These are phyloP conservation scores for Diaporthe sp. DNA, from an alignment of 2,329 filamentous ascomycete species.

Conservation along the genomic window DNA sequence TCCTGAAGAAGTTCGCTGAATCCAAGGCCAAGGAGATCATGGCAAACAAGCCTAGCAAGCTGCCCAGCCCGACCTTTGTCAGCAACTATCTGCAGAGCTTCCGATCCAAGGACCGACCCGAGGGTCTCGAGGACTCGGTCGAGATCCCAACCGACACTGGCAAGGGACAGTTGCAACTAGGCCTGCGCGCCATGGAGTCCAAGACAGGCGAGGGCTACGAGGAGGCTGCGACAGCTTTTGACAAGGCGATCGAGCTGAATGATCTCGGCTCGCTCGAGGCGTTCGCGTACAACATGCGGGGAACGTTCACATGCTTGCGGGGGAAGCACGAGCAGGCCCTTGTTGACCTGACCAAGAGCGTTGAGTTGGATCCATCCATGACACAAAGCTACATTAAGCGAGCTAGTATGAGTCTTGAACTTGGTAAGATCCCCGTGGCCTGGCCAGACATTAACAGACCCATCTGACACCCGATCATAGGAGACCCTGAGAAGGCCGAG, in stretches of 20 bases:
- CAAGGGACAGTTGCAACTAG: conserved; percentile 87
- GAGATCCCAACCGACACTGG: conserved; percentile 84
- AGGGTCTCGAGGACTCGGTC: conserved; percentile 83
- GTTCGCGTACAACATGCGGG: conserved; percentile 94
- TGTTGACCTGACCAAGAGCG: conserved; percentile 89
- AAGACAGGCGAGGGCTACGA: conserved; percentile 94
- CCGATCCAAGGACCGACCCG: conserved; percentile 83
- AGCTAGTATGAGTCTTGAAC: conserved; percentile 96
- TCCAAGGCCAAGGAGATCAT: conserved; percentile 93
- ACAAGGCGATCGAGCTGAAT: conserved; percentile 86
- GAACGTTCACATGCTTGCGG: conserved; percentile 93
- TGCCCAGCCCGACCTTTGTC: conserved; percentile 96
- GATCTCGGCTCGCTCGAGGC: conserved; percentile 87
- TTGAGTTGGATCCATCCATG: conserved; percentile 87
- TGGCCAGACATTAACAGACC: not conserved
- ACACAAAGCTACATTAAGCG: conserved; percentile 99
- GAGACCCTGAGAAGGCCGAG: conserved; percentile 86
- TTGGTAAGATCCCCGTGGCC: conserved; percentile 68
- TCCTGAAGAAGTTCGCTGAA: conserved; percentile 97
- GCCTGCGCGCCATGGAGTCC: conserved; percentile 82
- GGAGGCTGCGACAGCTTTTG: conserved; percentile 86
- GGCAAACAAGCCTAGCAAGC: conserved; percentile 84
- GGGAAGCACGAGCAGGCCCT: conserved; percentile 89
- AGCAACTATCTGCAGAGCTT: conserved; percentile 99
- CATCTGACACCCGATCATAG: conserved; percentile 58